These are phyloP conservation scores for Lindgomyces ingoldianus DNA, from an alignment of 495 filamentous ascomycete genomes.

Conservation along the genomic window DNA sequence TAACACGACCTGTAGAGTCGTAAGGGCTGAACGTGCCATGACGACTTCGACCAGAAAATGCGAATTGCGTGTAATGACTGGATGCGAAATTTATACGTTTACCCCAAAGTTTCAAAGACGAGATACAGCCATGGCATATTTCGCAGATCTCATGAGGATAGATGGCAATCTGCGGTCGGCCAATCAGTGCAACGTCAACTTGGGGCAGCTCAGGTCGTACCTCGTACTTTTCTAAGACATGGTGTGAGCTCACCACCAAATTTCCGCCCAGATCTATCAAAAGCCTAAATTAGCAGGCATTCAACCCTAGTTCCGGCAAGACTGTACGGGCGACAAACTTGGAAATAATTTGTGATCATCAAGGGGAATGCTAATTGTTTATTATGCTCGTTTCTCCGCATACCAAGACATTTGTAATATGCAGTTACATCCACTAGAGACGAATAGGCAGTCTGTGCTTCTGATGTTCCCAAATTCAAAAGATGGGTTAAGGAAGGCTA, in stretches of 20 bases:
- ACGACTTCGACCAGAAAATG: neutral
- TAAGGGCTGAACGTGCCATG: neutral
- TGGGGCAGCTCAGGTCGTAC: neutral
- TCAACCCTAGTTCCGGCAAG: too few relatives aligned
- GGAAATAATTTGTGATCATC: too few relatives aligned
- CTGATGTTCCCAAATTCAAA: too few relatives aligned
- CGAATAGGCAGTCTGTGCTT: too few relatives aligned
- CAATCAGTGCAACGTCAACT: constrained; percentile 6
- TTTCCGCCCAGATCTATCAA: neutral
- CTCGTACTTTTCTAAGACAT: neutral
- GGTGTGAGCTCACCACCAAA: neutral
- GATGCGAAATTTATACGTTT: neutral
- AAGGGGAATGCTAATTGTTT: too few relatives aligned
- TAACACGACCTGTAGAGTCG: neutral
- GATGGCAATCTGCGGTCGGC: neutral
- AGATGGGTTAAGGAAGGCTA: too few relatives aligned
- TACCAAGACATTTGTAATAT: too few relatives aligned
- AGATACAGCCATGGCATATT: neutral
- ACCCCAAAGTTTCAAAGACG: neutral
- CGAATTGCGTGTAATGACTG: neutral
- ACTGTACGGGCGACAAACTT: too few relatives aligned
- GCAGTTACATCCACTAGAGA: too few relatives aligned
- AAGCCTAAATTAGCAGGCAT: neutral
- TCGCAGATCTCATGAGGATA: neutral
- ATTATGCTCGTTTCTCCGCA: too few relatives aligned